These are phyloP conservation scores for Mycena chlorophos DNA, from an alignment of 768 basidiomycete genomes.

Conservation along the genomic window DNA sequence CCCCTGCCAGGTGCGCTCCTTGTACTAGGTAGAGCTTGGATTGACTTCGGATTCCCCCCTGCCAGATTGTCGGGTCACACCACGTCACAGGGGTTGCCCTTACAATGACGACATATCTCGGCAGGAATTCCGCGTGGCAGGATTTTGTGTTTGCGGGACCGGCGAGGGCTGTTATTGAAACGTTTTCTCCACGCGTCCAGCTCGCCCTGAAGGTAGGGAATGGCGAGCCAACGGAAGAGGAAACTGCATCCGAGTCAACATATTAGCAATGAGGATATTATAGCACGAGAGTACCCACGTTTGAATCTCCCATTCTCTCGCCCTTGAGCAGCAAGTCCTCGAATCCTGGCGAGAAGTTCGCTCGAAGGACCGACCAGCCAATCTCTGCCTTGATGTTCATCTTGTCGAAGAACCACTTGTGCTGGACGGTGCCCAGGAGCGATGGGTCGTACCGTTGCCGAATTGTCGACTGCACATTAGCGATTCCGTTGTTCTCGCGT, in stretches of 20 bases:
- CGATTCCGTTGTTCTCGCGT: constrained; percentile 44
- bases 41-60: too few relatives aligned
- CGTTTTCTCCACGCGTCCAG: constrained; percentile 30
- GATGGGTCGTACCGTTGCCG: constrained; percentile 42
- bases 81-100: too few relatives aligned
- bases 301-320: constrained; percentile 9
- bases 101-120: constrained; percentile 29
- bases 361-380: constrained; percentile 38
- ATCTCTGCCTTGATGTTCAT: constrained; percentile 46
- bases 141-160: constrained; percentile 34
- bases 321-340: constrained; percentile 9
- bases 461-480: constrained; percentile 43
- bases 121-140: constrained; percentile 42
- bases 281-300: constrained; percentile 14
- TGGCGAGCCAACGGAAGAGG: constrained; percentile 41
- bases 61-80: too few relatives aligned
- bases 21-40: too few relatives aligned
- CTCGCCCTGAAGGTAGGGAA: constrained; percentile 43
- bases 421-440: constrained; percentile 39
- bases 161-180: constrained; percentile 26
- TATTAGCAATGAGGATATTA: background rate
- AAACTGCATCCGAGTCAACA: constrained; percentile 26
- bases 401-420: constrained; percentile 37
- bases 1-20: too few relatives aligned
- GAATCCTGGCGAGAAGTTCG: constrained; percentile 35